Percentiles rank a stretch among this genome's conserved stretches.
phyloP scores from a whole-genome alignment of 176 grass and related monocot genomes.

The Urochloa ruziziensis region DNA sequence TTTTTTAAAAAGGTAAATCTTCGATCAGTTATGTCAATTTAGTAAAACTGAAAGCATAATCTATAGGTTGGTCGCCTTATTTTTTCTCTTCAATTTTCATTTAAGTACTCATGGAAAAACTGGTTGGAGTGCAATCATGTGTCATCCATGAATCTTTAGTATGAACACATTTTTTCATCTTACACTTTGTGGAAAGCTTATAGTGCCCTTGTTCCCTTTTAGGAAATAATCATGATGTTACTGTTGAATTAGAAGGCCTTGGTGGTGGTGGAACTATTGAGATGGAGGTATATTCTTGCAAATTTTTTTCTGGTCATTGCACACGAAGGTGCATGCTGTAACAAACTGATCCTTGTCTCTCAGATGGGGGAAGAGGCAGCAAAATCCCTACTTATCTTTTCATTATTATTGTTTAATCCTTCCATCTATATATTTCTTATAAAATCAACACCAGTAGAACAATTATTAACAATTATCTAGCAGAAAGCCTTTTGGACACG shows the following conservation, averaged over 20 bases:
- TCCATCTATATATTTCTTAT: background rate
- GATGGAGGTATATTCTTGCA: conserved; percentile 58
- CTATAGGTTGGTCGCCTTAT: background rate
- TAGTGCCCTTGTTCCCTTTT: conserved; percentile 3
- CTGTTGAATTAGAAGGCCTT: conserved; percentile 68
- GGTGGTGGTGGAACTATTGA: conserved; percentile 78
- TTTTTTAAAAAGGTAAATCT: background rate
- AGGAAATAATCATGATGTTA: conserved; percentile 75
- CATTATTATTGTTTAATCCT: background rate
- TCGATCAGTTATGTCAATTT: background rate
- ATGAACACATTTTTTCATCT: conserved; percentile 3
- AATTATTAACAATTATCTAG: background rate
- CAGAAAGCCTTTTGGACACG: no score
- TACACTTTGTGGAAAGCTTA: conserved; percentile 24
- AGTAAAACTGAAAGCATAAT: background rate
- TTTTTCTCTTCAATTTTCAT: conserved; percentile 1
- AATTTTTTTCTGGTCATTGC: background rate
- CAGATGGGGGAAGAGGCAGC: background rate
- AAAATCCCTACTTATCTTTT: background rate
- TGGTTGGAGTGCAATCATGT: background rate
- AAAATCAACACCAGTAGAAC: conserved; percentile 12
- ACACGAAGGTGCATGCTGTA: background rate
- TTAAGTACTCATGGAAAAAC: background rate
- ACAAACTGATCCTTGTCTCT: conserved; percentile 6
- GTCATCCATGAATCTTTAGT: background rate